Evolutionary conservation across 768 basidiomycete species (phyloP), one percentile per base, ranked within the genome.

Genomic region (Auricularia heimuer): DNA sequence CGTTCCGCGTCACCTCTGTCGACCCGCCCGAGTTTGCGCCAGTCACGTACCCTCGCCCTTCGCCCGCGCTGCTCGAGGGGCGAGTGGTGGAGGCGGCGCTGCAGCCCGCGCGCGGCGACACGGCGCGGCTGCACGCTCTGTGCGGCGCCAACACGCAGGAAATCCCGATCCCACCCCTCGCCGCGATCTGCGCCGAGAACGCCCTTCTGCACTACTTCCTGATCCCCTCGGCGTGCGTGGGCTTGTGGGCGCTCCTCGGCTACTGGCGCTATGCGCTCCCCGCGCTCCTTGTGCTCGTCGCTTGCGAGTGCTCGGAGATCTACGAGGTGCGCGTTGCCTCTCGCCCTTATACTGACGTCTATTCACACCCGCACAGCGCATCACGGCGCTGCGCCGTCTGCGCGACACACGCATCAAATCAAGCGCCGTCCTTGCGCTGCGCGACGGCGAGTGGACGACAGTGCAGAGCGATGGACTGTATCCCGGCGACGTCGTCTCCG

Each of bases 191-290:
- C 69, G 82, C 79, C 29, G 97, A 99, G 78, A 97, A 99, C 72
- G 94, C 96, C 1, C 94, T 94, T 3, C 97, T 96, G 0, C 97
- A 97, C 0, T 99, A 98, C 83, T 99, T 99, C 75, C 97, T 99
- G 34, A 98, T 99, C 77, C 97, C 98, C 77, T 77, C 98, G 21
- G 98, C 98, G 77, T 98, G 97, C 68, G 97, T 98, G 1, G 94
- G 92, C 0, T 79, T 99, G 10, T 99, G 97, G 97, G 93, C 90
- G 73, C 76, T 99, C 70, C 96, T 98, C 71, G 97, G 98, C 74
- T 99, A 98, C 75, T 98, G 94, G 95, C 98, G 97, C 74, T 99
- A 98, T 80, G 89, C 90, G 64, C 75, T 99, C 47, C 98, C 98
- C 78, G 98, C 96, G 2, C 81, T 95, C 33, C 98, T 99, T 83